Base-by-base conservation (phyloP, 2,329 filamentous ascomycete genomes). In the Gremmenia infestans region DNA sequence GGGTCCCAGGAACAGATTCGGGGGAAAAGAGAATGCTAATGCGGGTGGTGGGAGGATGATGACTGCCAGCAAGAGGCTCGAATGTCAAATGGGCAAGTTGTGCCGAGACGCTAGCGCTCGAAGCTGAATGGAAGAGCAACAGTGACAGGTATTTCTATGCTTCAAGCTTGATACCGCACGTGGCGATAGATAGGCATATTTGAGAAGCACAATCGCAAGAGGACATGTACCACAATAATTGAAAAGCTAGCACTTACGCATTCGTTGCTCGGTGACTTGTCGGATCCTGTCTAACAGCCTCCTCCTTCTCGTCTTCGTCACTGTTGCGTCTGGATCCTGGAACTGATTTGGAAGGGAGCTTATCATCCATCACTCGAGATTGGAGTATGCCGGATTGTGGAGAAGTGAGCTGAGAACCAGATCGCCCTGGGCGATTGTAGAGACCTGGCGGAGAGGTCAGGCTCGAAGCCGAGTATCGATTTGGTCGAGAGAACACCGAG, bases 261-360 rank as follows among this genome's bases (percentile, higher is more conserved):
- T 89, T 88, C 50, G 83, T 85, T 48, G 87, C 83, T 54, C 89
- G 81, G 68, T 89, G 87, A 65, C 86, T 86, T 37, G 85, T 84
- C n/a, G 83, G 79, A 65, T 87, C 80, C 70, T 87, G 80, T 61
- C 84, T 78, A 67, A 88, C 82, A 60, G 86, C 83, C 64, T 87
- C 84, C 68, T 91, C 88, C 68, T 93, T 91, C 67, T 96, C 90
- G 64, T 93, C 89, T 63, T 93, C 88, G 69, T 97, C 88, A 53
- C 93, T 97, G 70, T 96, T 95, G 63, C 92, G 88, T 62, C 92
- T 83, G 59, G 92, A 94, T 32, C 83, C 86, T 48, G 92, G 91
- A 50, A 96, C 86, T 25, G 93, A 97, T 64, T 91, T 88, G 12
- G 91, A 93, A 15, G 90, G 88, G 48, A 90, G 75, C 52, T 82